Base-by-base conservation (phyloP, 768 basidiomycete species). In the Leucocoprinus birnbaumii region DNA sequence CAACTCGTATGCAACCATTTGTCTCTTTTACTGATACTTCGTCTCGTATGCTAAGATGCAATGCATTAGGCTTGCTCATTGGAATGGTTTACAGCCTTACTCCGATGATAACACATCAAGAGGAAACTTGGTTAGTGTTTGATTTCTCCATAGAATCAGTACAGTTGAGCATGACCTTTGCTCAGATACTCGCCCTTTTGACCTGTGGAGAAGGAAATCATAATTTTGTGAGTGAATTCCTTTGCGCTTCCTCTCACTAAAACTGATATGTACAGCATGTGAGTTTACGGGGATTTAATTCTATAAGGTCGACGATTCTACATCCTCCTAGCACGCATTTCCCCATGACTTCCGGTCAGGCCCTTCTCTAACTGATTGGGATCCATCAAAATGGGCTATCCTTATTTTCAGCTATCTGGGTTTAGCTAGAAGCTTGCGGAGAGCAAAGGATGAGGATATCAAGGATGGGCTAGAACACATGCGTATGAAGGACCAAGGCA, bases 321-420 rank as follows among this genome's bases (percentile, higher is more conserved):
- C 18, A 19, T 35, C 27, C 42, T 51, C 13, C 42, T 55, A 91
- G 80, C 88, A 91, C 66, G 78, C 87, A 0, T 91, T 90, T 62
- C 89, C 89, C 9, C 81, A 85, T 55, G 89, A 92, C 66, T 91
- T 83, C 68, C 80, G 88, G 22, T 86, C 88, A 18, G 87, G 83
- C 0, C 85, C 83, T 9, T 74, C 78, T 18, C 45, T 56, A 6
- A 66, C 73, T 22, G 87, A 86, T 59, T 92, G 87, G 87, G 89
- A 92, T 66, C 88, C 89, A 0, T 86, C 86, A 1, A 91, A 90
- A 70, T 91, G 87, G 89, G 77, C 84, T 41, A 90, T 91, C 40
- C 63, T 80, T 19, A 46, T 69, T 3, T 71, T 91, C 10, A 69
- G 84, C 58, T 62, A 60, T 4, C 48, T 83, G 7, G 80, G 83